Base-by-base conservation (phyloP, 2,329 filamentous ascomycete genomes). In the Fusarium solani-melongenae region DNA sequence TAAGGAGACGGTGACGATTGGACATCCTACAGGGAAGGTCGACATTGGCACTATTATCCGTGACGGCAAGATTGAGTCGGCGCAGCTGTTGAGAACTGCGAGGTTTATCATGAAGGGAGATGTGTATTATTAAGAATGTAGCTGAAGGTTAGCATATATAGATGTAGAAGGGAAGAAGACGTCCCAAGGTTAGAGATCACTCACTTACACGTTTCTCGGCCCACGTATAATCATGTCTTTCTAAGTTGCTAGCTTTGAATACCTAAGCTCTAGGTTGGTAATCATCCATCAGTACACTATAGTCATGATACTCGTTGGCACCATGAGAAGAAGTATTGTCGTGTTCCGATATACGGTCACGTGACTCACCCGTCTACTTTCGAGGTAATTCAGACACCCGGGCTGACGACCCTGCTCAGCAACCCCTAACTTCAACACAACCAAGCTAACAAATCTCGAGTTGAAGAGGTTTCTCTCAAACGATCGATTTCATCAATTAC, bases 71-170 rank as follows among this genome's bases (percentile, higher is more conserved):
- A 82, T 88, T 22, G 76, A 82, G 61, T 85, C 84, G 17, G 87
- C 86, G 0, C 82, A 85, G 66, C 71, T 88, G 31, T 79, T 85
- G 69, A 81, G 86, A 22, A 88, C 87, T 0, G 86, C 85, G 9
- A 82, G 85, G 59, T 78, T 87, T 6, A 53, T 88, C 70, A 88
- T 88, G 86, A 85, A 85, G 67, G 87, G 87, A 0, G 76, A 83
- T 6, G 84, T 88, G 4, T 86, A 83, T 55, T 88, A 86, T 67
- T 84, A 66, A 72, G 3, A 22, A 9, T 36, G 11, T 1, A 14
- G 29, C 5, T 34, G 17, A n/a, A 31, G 15, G 24, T 27, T 29
- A 12, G 24, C 44, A 49, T 49, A 6, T 29, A 49, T 11, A n/a
- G 2, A 44, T 27, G 5, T n/a, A 6, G 44, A 49, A 6, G 24